Evolutionary conservation across 2,329 filamentous ascomycete species (phyloP), one percentile per base, ranked within the genome.

Genomic region (Aspergillus sp.): DNA sequence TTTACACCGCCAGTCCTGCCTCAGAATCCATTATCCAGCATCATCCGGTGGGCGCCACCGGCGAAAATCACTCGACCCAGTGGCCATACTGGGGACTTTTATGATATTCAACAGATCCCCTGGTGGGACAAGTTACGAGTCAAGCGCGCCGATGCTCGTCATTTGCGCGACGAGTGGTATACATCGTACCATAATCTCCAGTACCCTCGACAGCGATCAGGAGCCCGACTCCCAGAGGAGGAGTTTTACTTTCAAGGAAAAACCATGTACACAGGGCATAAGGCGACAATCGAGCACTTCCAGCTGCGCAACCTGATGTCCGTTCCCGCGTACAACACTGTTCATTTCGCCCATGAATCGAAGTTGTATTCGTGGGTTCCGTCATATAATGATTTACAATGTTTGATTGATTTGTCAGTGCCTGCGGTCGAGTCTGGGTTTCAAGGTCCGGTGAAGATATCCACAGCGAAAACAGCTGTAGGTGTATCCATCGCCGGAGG

Each of bases 221-320:
- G 71, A 6, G 62, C 65, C 31, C 65, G 59, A 31, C 64, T 80
- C 9, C 73, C 73, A 8, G 70, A 70, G 39, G 73, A 70, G 1
- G 81, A 81, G 60, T 72, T 67, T 19, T 82, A 76, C 61, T 84
- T 82, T 68, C 73, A 72, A 4, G 81, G 79, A 55, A 75, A 76
- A 44, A 72, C 77, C 31, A 82, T 81, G 74, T 77, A 80, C 59
- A 81, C 79, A 0, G 71, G 71, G 11, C 77, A 81, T 60, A 78
- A 75, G 54, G 78, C 81, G 4, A 77, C 74, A n/a, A 78, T 82
- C 47, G 77, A 80, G 31, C 84, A 87, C 66, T 86, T 84, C 61
- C 84, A 87, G 63, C 76, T 87, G 3, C 82, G 84, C 14, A 85
- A 86, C 61, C 70, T 84, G 8, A 75, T 87, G 64, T 81, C 81